These are phyloP conservation scores for Leishmania turanica DNA, from an alignment of 208 protist genomes.

Conservation along the genomic window DNA sequence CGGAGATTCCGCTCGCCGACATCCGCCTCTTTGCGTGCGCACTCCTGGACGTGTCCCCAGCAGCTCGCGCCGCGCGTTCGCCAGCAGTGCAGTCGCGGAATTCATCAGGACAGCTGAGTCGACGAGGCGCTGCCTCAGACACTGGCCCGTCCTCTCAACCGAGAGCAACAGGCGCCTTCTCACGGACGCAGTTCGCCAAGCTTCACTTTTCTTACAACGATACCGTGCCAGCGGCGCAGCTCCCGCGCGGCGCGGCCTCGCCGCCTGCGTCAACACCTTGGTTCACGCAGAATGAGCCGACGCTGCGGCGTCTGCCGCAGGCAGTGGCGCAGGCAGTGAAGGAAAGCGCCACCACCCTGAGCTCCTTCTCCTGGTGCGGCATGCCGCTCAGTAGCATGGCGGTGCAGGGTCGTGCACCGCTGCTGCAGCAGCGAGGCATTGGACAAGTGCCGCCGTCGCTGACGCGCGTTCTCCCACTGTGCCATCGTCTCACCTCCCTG, in stretches of 20 bases:
- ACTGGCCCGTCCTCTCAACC: constrained; percentile 13
- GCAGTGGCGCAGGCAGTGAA: constrained; percentile 26
- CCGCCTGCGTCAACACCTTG: constrained; percentile 6
- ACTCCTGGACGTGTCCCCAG: constrained; percentile 14
- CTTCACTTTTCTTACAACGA: constrained; percentile 22
- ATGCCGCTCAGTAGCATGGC: constrained; percentile 26
- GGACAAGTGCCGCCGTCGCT: constrained; percentile 18
- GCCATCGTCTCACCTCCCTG: constrained; percentile 41
- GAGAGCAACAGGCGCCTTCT: constrained; percentile 8
- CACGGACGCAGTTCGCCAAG: constrained; percentile 11
- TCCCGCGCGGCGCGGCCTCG: neutral
- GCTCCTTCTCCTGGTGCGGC: constrained; percentile 42
- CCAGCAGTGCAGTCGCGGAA: neutral
- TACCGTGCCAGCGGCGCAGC: neutral
- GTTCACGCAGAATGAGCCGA: constrained; percentile 10
- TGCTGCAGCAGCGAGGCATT: neutral
- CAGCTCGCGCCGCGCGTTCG: neutral
- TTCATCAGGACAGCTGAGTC: neutral
- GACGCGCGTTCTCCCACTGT: constrained; percentile 42
- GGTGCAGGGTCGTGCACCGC: neutral
- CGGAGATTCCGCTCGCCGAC: constrained; percentile 34
- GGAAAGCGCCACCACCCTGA: constrained; percentile 22
- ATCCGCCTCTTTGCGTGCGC: constrained; percentile 46
- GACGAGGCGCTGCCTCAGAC: neutral
- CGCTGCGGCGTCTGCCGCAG: constrained; percentile 23